These are phyloP conservation scores for Albophoma yamanashiensis DNA, from an alignment of 2,329 filamentous ascomycete species.

Conservation along the genomic window DNA sequence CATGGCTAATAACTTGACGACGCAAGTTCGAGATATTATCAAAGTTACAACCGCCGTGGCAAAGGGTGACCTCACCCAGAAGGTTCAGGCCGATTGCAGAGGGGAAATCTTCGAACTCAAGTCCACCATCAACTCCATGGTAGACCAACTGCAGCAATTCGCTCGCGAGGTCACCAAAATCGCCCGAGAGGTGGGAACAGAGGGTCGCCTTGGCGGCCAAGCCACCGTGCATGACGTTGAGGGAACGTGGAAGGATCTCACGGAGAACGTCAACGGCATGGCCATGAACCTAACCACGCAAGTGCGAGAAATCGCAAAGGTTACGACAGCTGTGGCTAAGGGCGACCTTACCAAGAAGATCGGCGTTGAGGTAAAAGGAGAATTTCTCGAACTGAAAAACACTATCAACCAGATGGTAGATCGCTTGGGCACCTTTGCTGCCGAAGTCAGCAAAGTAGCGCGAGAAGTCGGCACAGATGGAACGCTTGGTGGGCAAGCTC, in stretches of 20 bases:
- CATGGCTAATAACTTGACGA: slow-evolving; percentile 83
- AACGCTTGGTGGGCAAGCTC: slow-evolving; percentile 83
- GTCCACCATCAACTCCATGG: slow-evolving; percentile 98
- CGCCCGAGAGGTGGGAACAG: slow-evolving; percentile 90
- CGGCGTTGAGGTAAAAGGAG: slow-evolving; percentile 82
- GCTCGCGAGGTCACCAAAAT: slow-evolving; percentile 95
- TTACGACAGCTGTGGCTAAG: slow-evolving; percentile 89
- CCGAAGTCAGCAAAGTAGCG: slow-evolving; percentile 90
- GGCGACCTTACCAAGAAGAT: slow-evolving; percentile 96
- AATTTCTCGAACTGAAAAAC: slow-evolving; percentile 90
- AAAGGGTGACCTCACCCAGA: slow-evolving; percentile 87
- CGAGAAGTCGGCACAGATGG: slow-evolving; percentile 95
- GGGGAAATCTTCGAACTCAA: slow-evolving; percentile 93
- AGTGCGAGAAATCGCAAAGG: slow-evolving; percentile 93
- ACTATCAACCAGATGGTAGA: slow-evolving; percentile 99
- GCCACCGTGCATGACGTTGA: slow-evolving; percentile 93
- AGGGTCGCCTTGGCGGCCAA: slow-evolving; percentile 87
- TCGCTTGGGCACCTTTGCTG: slow-evolving; percentile 88
- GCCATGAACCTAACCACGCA: slow-evolving; percentile 96
- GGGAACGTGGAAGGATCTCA: slow-evolving; percentile 94
- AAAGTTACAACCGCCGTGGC: slow-evolving; percentile 63
- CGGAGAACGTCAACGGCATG: slow-evolving; percentile 95
- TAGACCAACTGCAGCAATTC: slow-evolving; percentile 93
- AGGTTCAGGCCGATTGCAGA: slow-evolving; percentile 85
- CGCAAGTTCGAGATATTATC: slow-evolving; percentile 91